A percentile compares a stretch with the other conserved stretches of the same genome.
These are phyloP conservation scores for Hypoxylon fuscum DNA, from an alignment of 495 filamentous ascomycete species.

Conservation along the genomic window DNA sequence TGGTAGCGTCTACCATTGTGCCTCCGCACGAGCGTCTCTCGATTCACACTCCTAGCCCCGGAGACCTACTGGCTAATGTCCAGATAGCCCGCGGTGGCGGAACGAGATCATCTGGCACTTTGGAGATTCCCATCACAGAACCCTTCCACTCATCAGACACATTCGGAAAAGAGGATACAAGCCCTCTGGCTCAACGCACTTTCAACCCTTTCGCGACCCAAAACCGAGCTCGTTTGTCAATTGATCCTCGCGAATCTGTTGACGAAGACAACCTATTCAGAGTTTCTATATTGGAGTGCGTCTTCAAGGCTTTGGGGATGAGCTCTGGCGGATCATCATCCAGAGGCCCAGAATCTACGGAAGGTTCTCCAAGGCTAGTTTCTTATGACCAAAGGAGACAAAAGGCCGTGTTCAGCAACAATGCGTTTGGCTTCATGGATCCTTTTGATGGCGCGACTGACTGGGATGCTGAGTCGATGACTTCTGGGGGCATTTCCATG, in stretches of 20 bases:
- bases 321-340: conserved; percentile 71
- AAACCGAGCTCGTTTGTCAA: conserved; percentile 58
- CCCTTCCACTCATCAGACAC: conserved; percentile 44
- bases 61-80: conserved; percentile 83
- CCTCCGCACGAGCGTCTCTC: conserved; percentile 47
- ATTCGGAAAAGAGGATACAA: conserved; percentile 43
- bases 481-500: conserved; percentile 63
- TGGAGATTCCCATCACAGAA: conserved; percentile 50
- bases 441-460: conserved; percentile 83
- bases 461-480: conserved; percentile 86
- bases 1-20: conserved; percentile 42
- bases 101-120: conserved; percentile 38
- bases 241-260: conserved; percentile 76
- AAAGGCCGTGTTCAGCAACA: conserved; percentile 80
- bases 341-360: conserved; percentile 74
- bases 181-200: conserved; percentile 69
- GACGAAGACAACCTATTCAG: conserved; percentile 90
- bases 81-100: conserved; percentile 72
- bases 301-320: conserved; percentile 92
- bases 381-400: conserved; percentile 86
- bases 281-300: conserved; percentile 90
- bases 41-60: conserved; percentile 66
- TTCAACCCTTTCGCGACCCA: conserved; percentile 67
- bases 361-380: conserved; percentile 83
- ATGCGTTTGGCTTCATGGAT: conserved; percentile 95